Evolutionary conservation across 306 rosid genomes (phyloP).

Genomic region (Parietaria judaica): DNA sequence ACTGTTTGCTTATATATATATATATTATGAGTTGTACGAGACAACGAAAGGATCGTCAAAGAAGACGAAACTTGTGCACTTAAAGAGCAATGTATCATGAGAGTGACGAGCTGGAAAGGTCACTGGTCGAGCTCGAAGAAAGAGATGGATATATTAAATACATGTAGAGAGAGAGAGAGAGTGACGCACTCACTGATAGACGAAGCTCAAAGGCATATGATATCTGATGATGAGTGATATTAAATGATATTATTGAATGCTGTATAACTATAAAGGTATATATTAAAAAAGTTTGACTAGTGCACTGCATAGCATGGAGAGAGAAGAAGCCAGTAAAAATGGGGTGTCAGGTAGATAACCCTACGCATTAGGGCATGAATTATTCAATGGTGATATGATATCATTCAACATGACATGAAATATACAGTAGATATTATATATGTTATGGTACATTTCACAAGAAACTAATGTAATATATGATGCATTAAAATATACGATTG

Average conservation of each 20-base stretch:
- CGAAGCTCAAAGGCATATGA: neutral
- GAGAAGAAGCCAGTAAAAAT: constrained; percentile 19
- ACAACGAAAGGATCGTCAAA: neutral
- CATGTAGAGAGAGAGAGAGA: constrained; percentile 5
- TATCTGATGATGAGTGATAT: no score
- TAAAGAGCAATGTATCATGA: constrained; percentile 7
- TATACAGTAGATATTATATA: no score
- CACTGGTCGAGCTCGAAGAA: constrained; percentile 20
- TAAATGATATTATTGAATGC: no score
- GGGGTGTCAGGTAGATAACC: constrained; percentile 34
- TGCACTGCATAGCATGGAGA: constrained; percentile 25
- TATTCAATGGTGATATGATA: neutral
- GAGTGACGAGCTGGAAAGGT: constrained; percentile 6
- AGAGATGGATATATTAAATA: constrained; percentile 8
- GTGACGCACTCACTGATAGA: constrained; percentile 18
- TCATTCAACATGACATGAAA: neutral
- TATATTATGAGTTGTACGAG: neutral
- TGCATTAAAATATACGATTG: neutral
- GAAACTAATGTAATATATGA: neutral
- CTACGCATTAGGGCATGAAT: constrained; percentile 7
- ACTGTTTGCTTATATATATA: neutral
- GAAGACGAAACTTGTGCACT: constrained; percentile 13
- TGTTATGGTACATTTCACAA: neutral
- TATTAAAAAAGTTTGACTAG: neutral
- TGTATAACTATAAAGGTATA: neutral